Evolutionary conservation across 225 moss, liverwort and hornwort genomes (phyloP), one percentile per base, ranked within the genome.

Genomic region (Anthoceros angustus): DNA sequence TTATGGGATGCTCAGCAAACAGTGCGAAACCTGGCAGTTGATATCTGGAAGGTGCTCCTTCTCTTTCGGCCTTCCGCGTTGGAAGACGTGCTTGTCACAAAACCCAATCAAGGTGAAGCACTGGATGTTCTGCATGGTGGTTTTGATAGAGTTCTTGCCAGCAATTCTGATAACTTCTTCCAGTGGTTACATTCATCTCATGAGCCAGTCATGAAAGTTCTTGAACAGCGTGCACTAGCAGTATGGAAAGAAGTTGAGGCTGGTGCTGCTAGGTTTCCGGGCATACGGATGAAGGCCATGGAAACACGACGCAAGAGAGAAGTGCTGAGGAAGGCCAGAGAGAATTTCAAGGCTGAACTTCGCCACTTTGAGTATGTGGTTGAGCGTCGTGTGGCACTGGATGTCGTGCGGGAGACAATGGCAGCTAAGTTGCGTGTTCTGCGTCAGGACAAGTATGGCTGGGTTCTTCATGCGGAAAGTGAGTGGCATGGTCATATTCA

Each of bases 401-500:
- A 76, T 83, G 83, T 87, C 69, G 88, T 92, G 70, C 76, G 98
- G 68, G 98, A 89, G 68, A 84, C 89, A 24, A 83, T 84, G 78
- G 83, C 81, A 64, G 82, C 78, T 61, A 89, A 87, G 75, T 72
- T 98, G 67, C 89, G 98, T 65, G 84, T 86, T 10, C 78, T 98
- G 71, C 81, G 92, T 20, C 98, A 92, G 74, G 89, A 98, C 74
- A 92, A 92, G 74, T 98, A 98, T 73, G 92, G 92, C 66, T 92
- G 98, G 98, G 86, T 98, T 70, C 87, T 98, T 62, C 89, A 98
- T 77, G 92, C 98, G 25, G 92, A 98, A 76, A 87, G 87, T 75
- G 89, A 90, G 70, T 98, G 98, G 98, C 79, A 73, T 73, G 81
- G 76, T 15, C 87, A 87, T 72, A 84, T 91, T 39, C 89, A 98